Conservation (phyloP, 2,329 filamentous ascomycete genomes). For the Cercospora sp. region DNA sequence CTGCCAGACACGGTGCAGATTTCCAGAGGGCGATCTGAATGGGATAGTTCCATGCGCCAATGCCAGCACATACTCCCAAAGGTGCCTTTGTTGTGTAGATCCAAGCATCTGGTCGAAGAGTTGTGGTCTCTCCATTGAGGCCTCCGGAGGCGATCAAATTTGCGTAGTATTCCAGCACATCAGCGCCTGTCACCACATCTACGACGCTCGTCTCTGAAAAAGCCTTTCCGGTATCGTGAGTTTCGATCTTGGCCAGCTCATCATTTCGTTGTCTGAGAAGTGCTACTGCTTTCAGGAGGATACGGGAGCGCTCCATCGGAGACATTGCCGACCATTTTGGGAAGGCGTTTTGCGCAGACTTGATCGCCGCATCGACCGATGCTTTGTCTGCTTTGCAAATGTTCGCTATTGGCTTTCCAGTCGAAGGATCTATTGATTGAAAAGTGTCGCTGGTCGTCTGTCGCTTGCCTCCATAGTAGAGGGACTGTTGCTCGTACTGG, state of each 20-base stretch:
- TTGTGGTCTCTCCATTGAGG: constrained; percentile 76
- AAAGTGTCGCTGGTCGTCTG: constrained; percentile 65
- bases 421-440: constrained; percentile 73
- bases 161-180: constrained; percentile 85
- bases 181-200: constrained; percentile 78
- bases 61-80: constrained; percentile 80
- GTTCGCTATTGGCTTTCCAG: constrained; percentile 65
- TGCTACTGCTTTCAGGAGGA: constrained; percentile 73
- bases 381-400: constrained; percentile 58
- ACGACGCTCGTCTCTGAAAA: constrained; percentile 82
- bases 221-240: constrained; percentile 82
- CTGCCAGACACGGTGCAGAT: constrained; percentile 79
- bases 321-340: constrained; percentile 74
- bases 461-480: constrained; percentile 73
- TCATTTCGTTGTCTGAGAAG: constrained; percentile 77
- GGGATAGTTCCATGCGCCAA: constrained; percentile 90
- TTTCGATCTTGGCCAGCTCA: constrained; percentile 75
- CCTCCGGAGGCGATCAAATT: constrained; percentile 75
- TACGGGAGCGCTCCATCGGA: constrained; percentile 70
- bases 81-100: constrained; percentile 81
- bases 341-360: constrained; percentile 71
- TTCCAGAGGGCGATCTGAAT: constrained; percentile 92
- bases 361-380: constrained; percentile 71
- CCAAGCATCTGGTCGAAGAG: constrained; percentile 73
- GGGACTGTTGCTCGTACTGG: constrained; percentile 42